Evolutionary conservation across 129 eudicot genomes (phyloP).

Genomic region (Escallonia rubra): DNA sequence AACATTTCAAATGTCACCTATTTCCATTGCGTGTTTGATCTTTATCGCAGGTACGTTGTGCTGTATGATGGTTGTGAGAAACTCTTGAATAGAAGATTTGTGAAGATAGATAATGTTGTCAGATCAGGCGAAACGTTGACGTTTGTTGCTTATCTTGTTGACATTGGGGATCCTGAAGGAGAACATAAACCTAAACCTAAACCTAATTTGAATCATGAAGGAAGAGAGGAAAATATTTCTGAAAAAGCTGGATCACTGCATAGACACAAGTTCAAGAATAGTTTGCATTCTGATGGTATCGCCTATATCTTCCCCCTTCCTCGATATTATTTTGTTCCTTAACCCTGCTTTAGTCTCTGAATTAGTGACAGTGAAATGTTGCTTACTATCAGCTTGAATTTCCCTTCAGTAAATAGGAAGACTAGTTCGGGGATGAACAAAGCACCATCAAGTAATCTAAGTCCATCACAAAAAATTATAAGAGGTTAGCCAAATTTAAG

Average conservation of each 20-base stretch:
- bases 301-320: not conserved
- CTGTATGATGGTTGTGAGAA: slow-evolving; percentile 62
- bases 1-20: no score
- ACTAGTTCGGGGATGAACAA: slow-evolving; percentile 26
- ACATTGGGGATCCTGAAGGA: slow-evolving; percentile 60
- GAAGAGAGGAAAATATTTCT: slow-evolving; percentile 16
- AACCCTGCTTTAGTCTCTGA: no score
- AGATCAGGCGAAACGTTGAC: slow-evolving; percentile 65
- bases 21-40: not conserved
- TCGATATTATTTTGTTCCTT: no score
- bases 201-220: slow-evolving; percentile 22
- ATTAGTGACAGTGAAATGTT: not conserved
- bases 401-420: slow-evolving; percentile 22
- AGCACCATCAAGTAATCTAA: slow-evolving; percentile 34
- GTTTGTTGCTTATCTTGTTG: slow-evolving; percentile 67
- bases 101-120: slow-evolving; percentile 61
- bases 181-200: slow-evolving; percentile 25
- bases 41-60: slow-evolving; percentile 42
- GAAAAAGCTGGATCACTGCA: slow-evolving; percentile 22
- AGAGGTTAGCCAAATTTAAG: slow-evolving; percentile 51
- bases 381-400: slow-evolving; percentile 4
- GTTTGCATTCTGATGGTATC: slow-evolving; percentile 21
- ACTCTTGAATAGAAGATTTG: slow-evolving; percentile 53
- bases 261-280: slow-evolving; percentile 18
- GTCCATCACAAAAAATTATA: slow-evolving; percentile 83